Percentiles rank a stretch among this genome's conserved stretches.
These are phyloP conservation scores for Monilinia aucupariae DNA, from an alignment of 2,329 filamentous ascomycete genomes.

Conservation along the genomic window DNA sequence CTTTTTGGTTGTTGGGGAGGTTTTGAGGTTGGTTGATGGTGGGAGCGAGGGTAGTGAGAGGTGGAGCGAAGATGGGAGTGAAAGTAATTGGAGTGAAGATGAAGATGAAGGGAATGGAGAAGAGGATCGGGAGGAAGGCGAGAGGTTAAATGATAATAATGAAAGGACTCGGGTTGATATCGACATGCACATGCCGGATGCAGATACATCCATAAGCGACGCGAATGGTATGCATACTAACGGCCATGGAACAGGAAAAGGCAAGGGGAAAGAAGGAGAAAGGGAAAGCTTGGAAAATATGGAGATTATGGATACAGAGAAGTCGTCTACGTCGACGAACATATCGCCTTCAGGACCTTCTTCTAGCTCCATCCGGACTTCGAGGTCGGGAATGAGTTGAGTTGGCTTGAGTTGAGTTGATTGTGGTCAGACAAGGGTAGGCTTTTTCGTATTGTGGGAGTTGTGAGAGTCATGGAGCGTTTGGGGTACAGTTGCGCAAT, in stretches of 20 bases:
- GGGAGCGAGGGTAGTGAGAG: conserved; percentile 36
- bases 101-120: conserved; percentile 1
- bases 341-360: conserved; percentile 27
- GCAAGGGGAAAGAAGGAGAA: conserved; percentile 11
- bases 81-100: conserved; percentile 14
- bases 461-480: not conserved
- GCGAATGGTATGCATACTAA: conserved; percentile 3
- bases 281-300: conserved; percentile 10
- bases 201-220: conserved; percentile 20
- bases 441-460: not conserved
- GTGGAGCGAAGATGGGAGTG: conserved; percentile 4
- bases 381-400: conserved; percentile 22
- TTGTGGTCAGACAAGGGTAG: not conserved
- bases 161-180: not conserved
- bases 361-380: conserved; percentile 27
- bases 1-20: conserved; percentile 60
- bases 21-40: conserved; percentile 48
- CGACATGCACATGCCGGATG: conserved; percentile 7
- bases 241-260: conserved; percentile 21
- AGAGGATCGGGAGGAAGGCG: not conserved
- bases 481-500: not conserved
- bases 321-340: conserved; percentile 22
- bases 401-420: not conserved
- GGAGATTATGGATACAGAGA: conserved; percentile 21
- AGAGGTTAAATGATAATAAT: not conserved